Evolutionary conservation across 2,329 filamentous ascomycete species (phyloP), one percentile per base, ranked within the genome.

Genomic region (Elsinoe necatrix): DNA sequence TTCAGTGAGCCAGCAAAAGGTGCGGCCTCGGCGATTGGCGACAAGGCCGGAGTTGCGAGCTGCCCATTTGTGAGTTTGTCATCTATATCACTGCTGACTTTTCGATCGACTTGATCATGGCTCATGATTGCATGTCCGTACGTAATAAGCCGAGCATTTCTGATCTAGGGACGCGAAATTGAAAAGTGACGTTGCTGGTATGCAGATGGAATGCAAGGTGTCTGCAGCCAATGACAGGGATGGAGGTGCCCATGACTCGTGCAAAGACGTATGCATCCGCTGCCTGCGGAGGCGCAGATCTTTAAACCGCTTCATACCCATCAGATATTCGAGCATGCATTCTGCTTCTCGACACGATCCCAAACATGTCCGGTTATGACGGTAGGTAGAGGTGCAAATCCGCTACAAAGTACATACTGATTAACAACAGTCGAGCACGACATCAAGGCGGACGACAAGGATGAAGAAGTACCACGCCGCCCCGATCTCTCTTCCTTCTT

Each of bases 401-500:
- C 3, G 14, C 3, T 7, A 37, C 14, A 11, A 3, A 55, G 6
- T 5, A 11, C 8, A 8, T 20, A 27, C 59, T 31, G 6, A 58
- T 59, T 61, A 58, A 64, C 59, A 21, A 18, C 64, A 78, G 75
- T 76, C 51, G 75, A 78, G 64, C 76, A 78, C 67, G 73, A 72
- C 66, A 74, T 77, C 62, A 63, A 70, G 54, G 61, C 68, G 50
- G 66, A 71, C 37, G 64, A 71, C 20, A 57, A 68, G 66, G 57
- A 59, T 52, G 59, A 56, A 57, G 41, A 61, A 68, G 55, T 65
- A 66, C 60, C 70, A 70, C 80, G 80, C 61, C 78, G 81, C 54
- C 82, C 82, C 25, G 82, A 85, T 67, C 77, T 85, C 39, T 81
- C 78, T 39, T 82, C 81, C 63, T 85, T 85, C 74, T 84, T 84